Percentiles rank a stretch among this genome's conserved stretches.
These are phyloP conservation scores for Rhizoclosmatium globosum DNA, from an alignment of 192 early-diverging fungal genomes.

Conservation along the genomic window DNA sequence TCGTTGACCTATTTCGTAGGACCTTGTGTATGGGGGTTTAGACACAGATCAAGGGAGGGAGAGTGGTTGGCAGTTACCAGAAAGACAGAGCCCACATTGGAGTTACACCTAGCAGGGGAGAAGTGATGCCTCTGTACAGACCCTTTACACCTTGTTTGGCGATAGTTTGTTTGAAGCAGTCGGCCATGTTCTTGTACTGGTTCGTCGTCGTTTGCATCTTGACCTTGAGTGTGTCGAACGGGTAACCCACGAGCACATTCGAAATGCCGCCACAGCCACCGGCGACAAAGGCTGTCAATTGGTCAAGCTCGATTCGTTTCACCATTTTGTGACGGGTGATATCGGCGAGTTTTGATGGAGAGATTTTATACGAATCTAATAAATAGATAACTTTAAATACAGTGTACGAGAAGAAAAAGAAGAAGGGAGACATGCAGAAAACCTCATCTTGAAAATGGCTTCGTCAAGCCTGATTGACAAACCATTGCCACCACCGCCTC, in stretches of 20 bases:
- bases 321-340: not conserved
- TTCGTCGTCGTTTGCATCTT: slow-evolving; percentile 71
- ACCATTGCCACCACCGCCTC: too few species aligned
- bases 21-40: not conserved
- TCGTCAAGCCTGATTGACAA: too few species aligned
- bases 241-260: slow-evolving; percentile 76
- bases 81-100: slow-evolving; percentile 90
- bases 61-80: slow-evolving; percentile 58
- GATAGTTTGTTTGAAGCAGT: slow-evolving; percentile 62
- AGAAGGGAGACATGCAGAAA: too few species aligned
- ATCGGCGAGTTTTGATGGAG: too few species aligned
- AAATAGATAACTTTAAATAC: too few species aligned
- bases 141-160: slow-evolving; percentile 75
- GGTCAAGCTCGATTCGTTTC: slow-evolving; percentile 8
- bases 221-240: slow-evolving; percentile 93
- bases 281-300: slow-evolving; percentile 82
- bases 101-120: slow-evolving; percentile 84
- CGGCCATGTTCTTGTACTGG: slow-evolving; percentile 13
- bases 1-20: slow-evolving; percentile 76
- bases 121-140: slow-evolving; percentile 87
- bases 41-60: not conserved
- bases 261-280: slow-evolving; percentile 87
- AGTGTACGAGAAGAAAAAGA: too few species aligned
- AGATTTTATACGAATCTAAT: too few species aligned
- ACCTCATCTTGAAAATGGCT: too few species aligned